A percentile compares a stretch with the other conserved stretches of the same genome.
Conservation (phyloP, 192 early-diverging fungal species). For the Coemansia sp. region DNA sequence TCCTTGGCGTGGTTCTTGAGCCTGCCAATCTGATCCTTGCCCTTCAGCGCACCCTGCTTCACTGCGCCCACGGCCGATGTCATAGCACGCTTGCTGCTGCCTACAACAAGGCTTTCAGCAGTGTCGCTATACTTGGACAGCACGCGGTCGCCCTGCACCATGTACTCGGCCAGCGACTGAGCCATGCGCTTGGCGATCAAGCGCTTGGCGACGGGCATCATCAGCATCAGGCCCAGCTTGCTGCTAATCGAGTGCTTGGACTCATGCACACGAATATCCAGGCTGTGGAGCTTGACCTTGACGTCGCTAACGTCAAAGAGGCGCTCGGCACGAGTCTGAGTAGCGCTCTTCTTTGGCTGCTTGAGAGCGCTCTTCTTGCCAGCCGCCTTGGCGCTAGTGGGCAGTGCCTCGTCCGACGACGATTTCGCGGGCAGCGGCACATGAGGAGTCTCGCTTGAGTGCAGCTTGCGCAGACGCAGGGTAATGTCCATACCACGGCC, state of each 20-base stretch:
- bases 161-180: conserved; percentile 27
- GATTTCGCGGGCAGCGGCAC: not conserved
- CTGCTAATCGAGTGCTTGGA: conserved; percentile 44
- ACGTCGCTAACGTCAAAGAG: conserved; percentile 41
- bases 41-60: conserved; percentile 21
- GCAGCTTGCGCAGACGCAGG: conserved; percentile 35
- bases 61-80: conserved; percentile 12
- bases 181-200: conserved; percentile 30
- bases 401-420: not conserved
- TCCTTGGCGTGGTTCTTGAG: conserved; percentile 1
- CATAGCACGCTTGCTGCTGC: conserved; percentile 24
- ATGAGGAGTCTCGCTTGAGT: conserved; percentile 40
- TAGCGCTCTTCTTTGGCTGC: not conserved
- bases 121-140: conserved; percentile 30
- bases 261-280: conserved; percentile 33
- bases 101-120: conserved; percentile 14
- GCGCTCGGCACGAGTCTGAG: conserved; percentile 11
- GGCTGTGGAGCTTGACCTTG: conserved; percentile 38
- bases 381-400: not conserved
- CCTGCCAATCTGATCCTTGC: conserved; percentile 22
- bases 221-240: conserved; percentile 24
- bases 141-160: conserved; percentile 22
- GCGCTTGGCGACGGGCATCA: conserved; percentile 33
- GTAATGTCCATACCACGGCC: conserved; percentile 45
- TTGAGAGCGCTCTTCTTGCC: conserved; percentile 2